A percentile compares a stretch with the other conserved stretches of the same genome.
These are phyloP conservation scores for Cichorium intybus DNA, from an alignment of 140 eudicot genomes.

Conservation along the genomic window DNA sequence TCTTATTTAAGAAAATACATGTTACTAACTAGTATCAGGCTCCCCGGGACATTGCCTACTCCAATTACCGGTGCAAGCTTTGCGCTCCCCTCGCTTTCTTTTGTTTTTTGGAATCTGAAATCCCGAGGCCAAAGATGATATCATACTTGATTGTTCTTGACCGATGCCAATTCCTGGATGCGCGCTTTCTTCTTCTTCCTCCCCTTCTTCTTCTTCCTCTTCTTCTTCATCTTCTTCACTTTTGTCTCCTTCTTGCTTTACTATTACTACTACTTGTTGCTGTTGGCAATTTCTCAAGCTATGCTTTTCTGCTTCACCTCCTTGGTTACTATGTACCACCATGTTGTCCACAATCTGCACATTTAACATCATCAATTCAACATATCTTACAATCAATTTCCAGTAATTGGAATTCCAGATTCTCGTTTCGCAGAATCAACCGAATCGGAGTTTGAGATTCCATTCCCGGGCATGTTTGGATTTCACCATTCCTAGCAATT, in stretches of 20 bases:
- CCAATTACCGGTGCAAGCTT: conserved; percentile 79
- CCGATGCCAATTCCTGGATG: conserved; percentile 20
- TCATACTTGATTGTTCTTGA: conserved; percentile 40
- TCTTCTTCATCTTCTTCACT: conserved; percentile 22
- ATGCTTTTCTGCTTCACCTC: conserved; percentile 45
- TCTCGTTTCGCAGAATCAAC: not conserved
- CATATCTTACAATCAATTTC: not conserved
- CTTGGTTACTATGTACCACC: conserved; percentile 42
- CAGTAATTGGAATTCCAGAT: not conserved
- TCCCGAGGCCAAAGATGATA: conserved; percentile 44
- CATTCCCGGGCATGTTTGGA: too few relatives aligned
- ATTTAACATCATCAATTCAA: not conserved
- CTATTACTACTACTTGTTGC: conserved; percentile 26
- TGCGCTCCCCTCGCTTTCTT: conserved; percentile 92
- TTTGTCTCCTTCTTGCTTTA: conserved; percentile 41
- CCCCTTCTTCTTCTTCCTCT: conserved; percentile 25
- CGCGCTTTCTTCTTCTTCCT: conserved; percentile 45
- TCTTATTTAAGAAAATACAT: not conserved
- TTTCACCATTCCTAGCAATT: too few relatives aligned
- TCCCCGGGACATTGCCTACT: conserved; percentile 57
- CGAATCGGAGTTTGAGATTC: too few relatives aligned
- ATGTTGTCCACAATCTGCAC: conserved; percentile 80
- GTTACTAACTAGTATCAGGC: conserved; percentile 37
- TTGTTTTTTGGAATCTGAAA: conserved; percentile 64
- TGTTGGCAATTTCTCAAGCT: conserved; percentile 20